Evolutionary conservation across 768 basidiomycete species (phyloP), one percentile per base, ranked within the genome.

Genomic region (Termitomyces heimii): DNA sequence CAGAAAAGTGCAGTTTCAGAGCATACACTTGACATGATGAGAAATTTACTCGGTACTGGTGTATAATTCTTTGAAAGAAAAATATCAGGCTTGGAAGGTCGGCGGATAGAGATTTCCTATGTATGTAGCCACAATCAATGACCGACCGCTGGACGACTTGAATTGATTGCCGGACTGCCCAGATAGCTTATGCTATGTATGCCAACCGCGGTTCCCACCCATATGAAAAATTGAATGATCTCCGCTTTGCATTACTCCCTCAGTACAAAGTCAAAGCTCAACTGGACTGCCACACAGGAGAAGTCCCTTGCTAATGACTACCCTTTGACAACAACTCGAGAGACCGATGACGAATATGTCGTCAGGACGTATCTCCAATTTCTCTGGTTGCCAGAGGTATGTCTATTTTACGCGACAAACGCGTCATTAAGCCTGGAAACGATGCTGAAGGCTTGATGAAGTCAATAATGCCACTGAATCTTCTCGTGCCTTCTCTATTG

Each of bases 361-460:
- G 75, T 74, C 3, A 75, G 84, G n/a, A 83, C 76, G 3, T 91
- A 90, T 68, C 78, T 88, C 45, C 87, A 89, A 63, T 88, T 85
- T 62, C 76, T 91, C 7, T 91, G 88, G 88, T 77, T 90, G 43
- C 88, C 89, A 46, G 81, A 89, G 72, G 89, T 89, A 61, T 52
- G 70, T n/a, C 39, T 54, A 22, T 63, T 26, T 5, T 7, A 57
- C 51, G 31, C 46, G 44, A 40, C 32, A 58, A 37, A 39, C 50
- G 56, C 57, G 46, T 37, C 29, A 32, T 31, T 20, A 20, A 32
- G 14, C 16, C 24, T 16, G 8, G n/a, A 31, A 35, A n/a, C 6
- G 35, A 12, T 55, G 16, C 45, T 43, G 8, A 54, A 28, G 26
- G 48, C 22, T 34, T 28, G 26, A 20, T 9, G 20, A 59, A 92